Evolutionary conservation across 2,329 filamentous ascomycete genomes (phyloP), one percentile per base, ranked within the genome.

Genomic region (Furcasterigmium sp.): DNA sequence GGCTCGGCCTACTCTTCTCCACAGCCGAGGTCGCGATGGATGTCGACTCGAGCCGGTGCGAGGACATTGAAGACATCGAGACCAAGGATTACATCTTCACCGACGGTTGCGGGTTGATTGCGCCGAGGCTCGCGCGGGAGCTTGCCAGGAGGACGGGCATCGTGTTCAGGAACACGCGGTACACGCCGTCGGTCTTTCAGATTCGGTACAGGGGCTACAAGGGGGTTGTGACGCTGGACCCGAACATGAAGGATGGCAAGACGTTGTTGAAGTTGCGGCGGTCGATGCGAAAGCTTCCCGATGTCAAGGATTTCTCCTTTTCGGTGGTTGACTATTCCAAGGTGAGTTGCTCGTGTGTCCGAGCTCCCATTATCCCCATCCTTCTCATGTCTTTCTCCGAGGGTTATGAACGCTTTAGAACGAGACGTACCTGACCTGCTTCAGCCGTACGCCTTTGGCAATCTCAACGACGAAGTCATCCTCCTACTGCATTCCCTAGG

Each of bases 141-240:
- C 46, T 69, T n/a, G 58, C 57, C 8, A 53, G 61, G 34, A 55
- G 51, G 36, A 52, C 51, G 8, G 52, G 59, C 18, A 62, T 69
- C 9, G 43, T 56, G 5, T 65, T 61, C 51, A 56, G 65, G 13
- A 58, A 67, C 36, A 46, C 47, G 21, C 51, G 57, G 21, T 69
- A 70, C 44, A 53, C 54, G 6, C 66, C 65, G 10, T 65, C 63
- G 0, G 66, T 67, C 4, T 64, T 62, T 42, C 64, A 70, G 45
- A 67, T 69, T 20, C 53, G 63, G 23, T 69, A 69, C 49, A 57
- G 61, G 3, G 67, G 67, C 3, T 69, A 70, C 46, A 69, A 69
- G 43, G 65, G 65, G 2, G 64, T 68, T 6, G 55, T 69, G 25
- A 68, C 58, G 10, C 36, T 66, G 13, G 64, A 69, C 40, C 59